Percentiles rank a stretch among this genome's conserved stretches.
phyloP scores from a whole-genome alignment of 2,329 filamentous ascomycete genomes.

The Beauveria varroae region DNA sequence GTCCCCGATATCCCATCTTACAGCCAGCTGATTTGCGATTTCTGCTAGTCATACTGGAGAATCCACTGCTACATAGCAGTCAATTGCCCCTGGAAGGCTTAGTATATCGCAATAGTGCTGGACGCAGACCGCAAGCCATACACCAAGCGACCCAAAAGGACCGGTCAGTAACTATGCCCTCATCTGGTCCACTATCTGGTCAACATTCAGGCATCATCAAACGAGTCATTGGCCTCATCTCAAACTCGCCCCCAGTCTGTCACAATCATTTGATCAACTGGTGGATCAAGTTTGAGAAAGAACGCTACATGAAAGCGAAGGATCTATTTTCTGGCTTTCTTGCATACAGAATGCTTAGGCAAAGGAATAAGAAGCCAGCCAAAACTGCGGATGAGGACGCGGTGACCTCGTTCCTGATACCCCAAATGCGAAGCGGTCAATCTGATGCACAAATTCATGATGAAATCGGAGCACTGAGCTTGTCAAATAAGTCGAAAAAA shows the following conservation, averaged over 20 bases:
- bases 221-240: conserved; percentile 70
- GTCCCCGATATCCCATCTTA: conserved; percentile 62
- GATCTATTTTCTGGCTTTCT: conserved; percentile 73
- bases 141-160: conserved; percentile 14
- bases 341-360: conserved; percentile 68
- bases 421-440: conserved; percentile 60
- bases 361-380: conserved; percentile 59
- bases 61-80: conserved; percentile 60
- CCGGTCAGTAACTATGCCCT: conserved; percentile 18
- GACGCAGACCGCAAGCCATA: conserved; percentile 15
- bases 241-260: conserved; percentile 66
- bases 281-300: conserved; percentile 64
- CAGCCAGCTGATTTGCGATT: conserved; percentile 68
- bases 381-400: conserved; percentile 51
- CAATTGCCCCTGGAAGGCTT: conserved; percentile 33
- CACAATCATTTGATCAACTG: conserved; percentile 72
- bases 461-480: conserved; percentile 52
- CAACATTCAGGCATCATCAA: conserved; percentile 81
- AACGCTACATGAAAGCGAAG: conserved; percentile 64
- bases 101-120: conserved; percentile 23
- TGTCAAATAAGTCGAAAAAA: conserved; percentile 46
- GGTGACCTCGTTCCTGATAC: conserved; percentile 60
- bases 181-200: conserved; percentile 42
- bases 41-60: conserved; percentile 68
- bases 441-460: conserved; percentile 68